These are phyloP conservation scores for Cercospora brassicicola DNA, from an alignment of 2,329 filamentous ascomycete species.

Conservation along the genomic window DNA sequence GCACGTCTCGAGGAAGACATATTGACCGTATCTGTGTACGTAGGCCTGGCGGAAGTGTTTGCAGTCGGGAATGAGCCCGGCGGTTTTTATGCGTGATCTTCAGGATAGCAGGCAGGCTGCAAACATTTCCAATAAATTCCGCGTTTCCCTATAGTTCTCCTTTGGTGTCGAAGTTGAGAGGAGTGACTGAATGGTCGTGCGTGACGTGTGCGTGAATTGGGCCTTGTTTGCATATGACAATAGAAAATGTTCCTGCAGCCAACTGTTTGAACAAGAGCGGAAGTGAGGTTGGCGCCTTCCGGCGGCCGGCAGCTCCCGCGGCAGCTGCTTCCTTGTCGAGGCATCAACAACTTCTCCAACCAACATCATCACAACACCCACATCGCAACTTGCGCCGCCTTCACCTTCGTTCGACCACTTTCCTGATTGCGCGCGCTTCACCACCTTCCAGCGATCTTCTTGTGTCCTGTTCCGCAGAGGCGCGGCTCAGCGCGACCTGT, in stretches of 20 bases:
- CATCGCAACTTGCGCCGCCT: not conserved
- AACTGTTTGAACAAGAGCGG: not conserved
- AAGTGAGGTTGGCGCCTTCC: conserved; percentile 8
- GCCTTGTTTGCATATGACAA: not conserved
- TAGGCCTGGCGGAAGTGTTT: not conserved
- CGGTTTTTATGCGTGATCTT: not conserved
- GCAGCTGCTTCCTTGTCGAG: not conserved
- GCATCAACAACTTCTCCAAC: not conserved
- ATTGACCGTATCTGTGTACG: not conserved
- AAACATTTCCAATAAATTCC: not conserved
- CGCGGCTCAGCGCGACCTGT: not conserved
- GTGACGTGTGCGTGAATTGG: not conserved
- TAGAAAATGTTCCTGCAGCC: not conserved
- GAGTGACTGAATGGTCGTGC: not conserved
- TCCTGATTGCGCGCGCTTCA: not conserved
- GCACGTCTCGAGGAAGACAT: conserved; percentile 39
- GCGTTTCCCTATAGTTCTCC: not conserved
- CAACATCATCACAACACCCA: not conserved
- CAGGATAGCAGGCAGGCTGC: not conserved
- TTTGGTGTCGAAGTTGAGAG: not conserved
- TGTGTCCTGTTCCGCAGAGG: not conserved
- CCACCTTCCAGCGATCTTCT: not conserved
- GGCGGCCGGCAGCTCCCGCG: not conserved
- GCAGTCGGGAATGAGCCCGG: not conserved
- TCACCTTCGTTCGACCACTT: not conserved